These are phyloP conservation scores for Penicillium sp. DNA, from an alignment of 2,329 filamentous ascomycete species.

Conservation along the genomic window DNA sequence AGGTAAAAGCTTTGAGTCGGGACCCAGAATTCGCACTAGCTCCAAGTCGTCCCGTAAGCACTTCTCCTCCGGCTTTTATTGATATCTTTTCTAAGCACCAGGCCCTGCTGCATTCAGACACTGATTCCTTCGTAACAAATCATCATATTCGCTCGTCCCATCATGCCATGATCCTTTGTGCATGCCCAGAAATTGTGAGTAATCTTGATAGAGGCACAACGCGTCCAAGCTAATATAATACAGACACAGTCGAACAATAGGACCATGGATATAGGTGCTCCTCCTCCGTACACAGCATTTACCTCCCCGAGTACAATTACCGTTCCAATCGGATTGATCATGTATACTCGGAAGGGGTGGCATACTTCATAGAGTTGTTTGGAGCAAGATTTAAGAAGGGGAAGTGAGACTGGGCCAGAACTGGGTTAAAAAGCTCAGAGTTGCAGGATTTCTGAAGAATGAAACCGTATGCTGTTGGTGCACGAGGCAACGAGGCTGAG, in stretches of 20 bases:
- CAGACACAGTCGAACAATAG: background rate
- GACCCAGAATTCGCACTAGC: background rate
- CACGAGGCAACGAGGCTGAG: no score
- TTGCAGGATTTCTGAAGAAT: no score
- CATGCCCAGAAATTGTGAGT: background rate
- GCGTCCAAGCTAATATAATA: background rate
- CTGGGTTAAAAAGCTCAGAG: no score
- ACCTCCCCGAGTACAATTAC: background rate
- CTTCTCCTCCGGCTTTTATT: background rate
- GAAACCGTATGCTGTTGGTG: no score
- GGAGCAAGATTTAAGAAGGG: no score
- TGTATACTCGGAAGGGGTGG: background rate
- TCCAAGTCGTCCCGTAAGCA: background rate
- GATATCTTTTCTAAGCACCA: background rate
- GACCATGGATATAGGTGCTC: background rate
- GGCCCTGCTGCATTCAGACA: background rate
- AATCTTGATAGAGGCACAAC: background rate
- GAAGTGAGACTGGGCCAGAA: no score
- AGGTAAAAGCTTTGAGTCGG: background rate
- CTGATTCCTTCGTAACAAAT: background rate
- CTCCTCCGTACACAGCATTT: background rate
- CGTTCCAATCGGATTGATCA: background rate
- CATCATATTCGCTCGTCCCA: background rate
- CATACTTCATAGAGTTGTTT: background rate
- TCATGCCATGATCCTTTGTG: background rate